These are phyloP conservation scores for Cenchrus fungigraminus DNA, from an alignment of 176 grass and related monocot species.

Conservation along the genomic window DNA sequence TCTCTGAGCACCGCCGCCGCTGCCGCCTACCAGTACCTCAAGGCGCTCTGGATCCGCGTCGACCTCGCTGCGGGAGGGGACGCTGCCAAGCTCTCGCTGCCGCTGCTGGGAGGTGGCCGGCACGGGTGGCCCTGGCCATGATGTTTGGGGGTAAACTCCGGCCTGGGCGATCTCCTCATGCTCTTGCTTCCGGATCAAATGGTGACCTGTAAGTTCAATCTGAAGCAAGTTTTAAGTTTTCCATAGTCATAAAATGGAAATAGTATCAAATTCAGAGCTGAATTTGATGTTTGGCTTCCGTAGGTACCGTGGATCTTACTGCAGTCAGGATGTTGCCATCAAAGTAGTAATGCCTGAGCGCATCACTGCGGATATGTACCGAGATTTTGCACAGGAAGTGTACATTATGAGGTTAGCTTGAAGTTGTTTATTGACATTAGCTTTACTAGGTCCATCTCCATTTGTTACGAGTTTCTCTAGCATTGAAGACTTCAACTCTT, in stretches of 20 bases:
- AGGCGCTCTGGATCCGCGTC: too few species aligned
- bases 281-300: constrained; percentile 31
- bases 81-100: too few species aligned
- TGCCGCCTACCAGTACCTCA: too few species aligned
- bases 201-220: constrained; percentile 71
- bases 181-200: constrained; percentile 69
- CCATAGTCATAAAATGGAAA: not conserved
- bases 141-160: too few species aligned
- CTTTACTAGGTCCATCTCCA: not conserved
- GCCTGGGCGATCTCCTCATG: too few species aligned
- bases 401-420: constrained; percentile 87
- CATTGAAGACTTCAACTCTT: constrained; percentile 1
- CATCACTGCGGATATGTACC: constrained; percentile 69
- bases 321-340: constrained; percentile 91
- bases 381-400: constrained; percentile 91
- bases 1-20: too few species aligned
- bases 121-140: too few species aligned
- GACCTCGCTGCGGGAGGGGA: too few species aligned
- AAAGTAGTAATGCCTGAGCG: constrained; percentile 83
- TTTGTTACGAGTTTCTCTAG: not conserved
- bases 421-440: not conserved
- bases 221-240: constrained; percentile 16
- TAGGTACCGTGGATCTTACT: constrained; percentile 86
- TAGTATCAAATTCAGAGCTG: constrained; percentile 11
- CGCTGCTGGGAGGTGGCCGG: too few species aligned